Percentiles rank a stretch among this genome's conserved stretches.
Evolutionary conservation across 176 grass and related monocot species (phyloP).

Genomic region (Oryza rufipogon): DNA sequence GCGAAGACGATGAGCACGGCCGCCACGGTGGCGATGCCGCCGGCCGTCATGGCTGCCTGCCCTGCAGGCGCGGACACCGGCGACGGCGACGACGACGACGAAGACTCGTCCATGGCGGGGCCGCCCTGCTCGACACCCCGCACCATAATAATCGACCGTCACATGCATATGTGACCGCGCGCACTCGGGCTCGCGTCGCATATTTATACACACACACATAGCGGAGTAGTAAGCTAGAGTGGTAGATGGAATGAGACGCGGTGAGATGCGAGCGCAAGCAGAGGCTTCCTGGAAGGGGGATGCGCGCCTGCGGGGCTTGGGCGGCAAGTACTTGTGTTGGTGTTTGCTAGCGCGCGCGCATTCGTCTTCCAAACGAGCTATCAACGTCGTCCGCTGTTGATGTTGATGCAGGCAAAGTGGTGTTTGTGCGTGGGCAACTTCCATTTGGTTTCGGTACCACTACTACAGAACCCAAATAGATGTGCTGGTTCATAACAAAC

Average conservation of each 20-base stretch:
- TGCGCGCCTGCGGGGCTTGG: no score
- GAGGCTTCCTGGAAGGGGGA: not conserved
- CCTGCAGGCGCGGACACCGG: not conserved
- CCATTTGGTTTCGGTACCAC: not conserved
- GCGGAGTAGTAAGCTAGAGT: no score
- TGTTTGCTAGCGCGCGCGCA: no score
- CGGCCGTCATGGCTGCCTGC: not conserved
- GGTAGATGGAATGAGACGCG: no score
- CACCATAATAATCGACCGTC: not conserved
- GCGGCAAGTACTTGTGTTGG: no score
- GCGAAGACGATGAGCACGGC: constrained; percentile 31
- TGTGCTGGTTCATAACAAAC: no score
- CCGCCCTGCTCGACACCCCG: not conserved
- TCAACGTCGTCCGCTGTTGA: not conserved
- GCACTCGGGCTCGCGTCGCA: not conserved
- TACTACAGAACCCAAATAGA: no score
- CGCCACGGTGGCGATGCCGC: not conserved
- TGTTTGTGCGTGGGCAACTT: not conserved
- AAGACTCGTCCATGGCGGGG: not conserved
- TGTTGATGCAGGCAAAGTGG: no score
- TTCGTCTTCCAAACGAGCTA: not conserved
- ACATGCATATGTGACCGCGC: not conserved
- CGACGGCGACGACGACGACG: not conserved
- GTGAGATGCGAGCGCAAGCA: no score
- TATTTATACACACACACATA: not conserved